A percentile compares a stretch with the other conserved stretches of the same genome.
These are phyloP conservation scores for Aaosphaeria arxii DNA, from an alignment of 2,329 filamentous ascomycete genomes.

Conservation along the genomic window DNA sequence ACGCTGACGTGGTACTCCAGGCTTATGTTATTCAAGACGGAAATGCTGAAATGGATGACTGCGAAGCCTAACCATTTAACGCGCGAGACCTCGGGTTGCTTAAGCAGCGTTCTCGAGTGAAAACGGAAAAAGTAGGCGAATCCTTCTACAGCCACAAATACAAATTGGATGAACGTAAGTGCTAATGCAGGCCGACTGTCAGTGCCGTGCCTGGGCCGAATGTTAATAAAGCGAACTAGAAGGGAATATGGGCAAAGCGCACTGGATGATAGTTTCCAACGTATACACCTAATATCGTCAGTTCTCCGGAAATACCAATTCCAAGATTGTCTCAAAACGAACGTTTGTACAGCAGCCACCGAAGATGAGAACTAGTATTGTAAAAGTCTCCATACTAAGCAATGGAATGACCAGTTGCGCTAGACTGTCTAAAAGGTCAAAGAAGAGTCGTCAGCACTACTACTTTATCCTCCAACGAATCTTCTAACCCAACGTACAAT, in stretches of 20 bases:
- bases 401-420: not conserved
- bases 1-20: not conserved
- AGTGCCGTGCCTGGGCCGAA: not conserved
- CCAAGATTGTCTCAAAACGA: not conserved
- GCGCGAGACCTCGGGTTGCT: not conserved
- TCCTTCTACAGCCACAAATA: not conserved
- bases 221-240: not conserved
- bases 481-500: too few species aligned
- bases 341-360: not conserved
- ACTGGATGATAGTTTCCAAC: not conserved
- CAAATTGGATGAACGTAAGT: not conserved
- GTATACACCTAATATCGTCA: not conserved
- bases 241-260: not conserved
- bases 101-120: not conserved
- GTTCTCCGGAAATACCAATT: not conserved
- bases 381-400: not conserved
- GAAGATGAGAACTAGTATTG: not conserved
- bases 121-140: not conserved
- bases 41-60: not conserved
- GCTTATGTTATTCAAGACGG: not conserved
- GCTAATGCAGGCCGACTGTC: not conserved
- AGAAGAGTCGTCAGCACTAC: too few species aligned
- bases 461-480: too few species aligned
- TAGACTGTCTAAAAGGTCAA: too few species aligned
- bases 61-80: not conserved